These are phyloP conservation scores for Rhizopus arrhizus DNA, from an alignment of 371 early-diverging fungal species.

Conservation along the genomic window DNA sequence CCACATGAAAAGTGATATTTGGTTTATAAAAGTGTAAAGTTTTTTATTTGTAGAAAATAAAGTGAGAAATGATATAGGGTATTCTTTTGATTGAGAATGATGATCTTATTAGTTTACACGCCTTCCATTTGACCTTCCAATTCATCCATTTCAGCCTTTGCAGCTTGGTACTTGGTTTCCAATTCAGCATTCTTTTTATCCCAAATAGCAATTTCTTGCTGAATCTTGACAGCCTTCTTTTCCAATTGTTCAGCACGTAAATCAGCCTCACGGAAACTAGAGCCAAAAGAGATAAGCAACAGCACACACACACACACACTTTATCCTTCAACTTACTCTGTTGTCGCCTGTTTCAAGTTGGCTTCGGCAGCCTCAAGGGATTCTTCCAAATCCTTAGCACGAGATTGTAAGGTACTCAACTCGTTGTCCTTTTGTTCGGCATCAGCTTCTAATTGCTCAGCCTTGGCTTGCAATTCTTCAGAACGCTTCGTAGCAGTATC, in stretches of 20 bases:
- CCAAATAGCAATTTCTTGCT: conserved; percentile 34
- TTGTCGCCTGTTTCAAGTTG: conserved; percentile 64
- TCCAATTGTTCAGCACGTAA: conserved; percentile 38
- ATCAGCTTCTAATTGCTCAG: conserved; percentile 58
- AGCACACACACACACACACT: background rate
- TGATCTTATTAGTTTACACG: conserved; percentile 27
- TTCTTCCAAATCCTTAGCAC: conserved; percentile 65
- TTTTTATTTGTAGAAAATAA: too few relatives aligned
- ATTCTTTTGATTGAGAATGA: background rate
- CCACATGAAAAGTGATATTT: too few relatives aligned
- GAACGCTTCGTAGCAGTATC: conserved; percentile 70
- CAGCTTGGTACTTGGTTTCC: conserved; percentile 34
- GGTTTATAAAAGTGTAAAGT: too few relatives aligned
- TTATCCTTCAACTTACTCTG: conserved; percentile 57
- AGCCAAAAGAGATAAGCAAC: background rate
- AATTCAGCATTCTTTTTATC: conserved; percentile 43
- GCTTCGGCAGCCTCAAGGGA: conserved; percentile 67
- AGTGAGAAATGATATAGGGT: too few relatives aligned
- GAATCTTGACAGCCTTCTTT: conserved; percentile 42
- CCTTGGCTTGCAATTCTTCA: conserved; percentile 61
- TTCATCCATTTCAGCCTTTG: conserved; percentile 48
- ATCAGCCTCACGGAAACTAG: conserved; percentile 70
- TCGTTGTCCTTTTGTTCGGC: conserved; percentile 71
- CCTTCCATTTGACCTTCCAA: conserved; percentile 47
- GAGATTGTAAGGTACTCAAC: conserved; percentile 61